phyloP scores from a whole-genome alignment of 2,329 filamentous ascomycete species.

The Huntiella decipiens region DNA sequence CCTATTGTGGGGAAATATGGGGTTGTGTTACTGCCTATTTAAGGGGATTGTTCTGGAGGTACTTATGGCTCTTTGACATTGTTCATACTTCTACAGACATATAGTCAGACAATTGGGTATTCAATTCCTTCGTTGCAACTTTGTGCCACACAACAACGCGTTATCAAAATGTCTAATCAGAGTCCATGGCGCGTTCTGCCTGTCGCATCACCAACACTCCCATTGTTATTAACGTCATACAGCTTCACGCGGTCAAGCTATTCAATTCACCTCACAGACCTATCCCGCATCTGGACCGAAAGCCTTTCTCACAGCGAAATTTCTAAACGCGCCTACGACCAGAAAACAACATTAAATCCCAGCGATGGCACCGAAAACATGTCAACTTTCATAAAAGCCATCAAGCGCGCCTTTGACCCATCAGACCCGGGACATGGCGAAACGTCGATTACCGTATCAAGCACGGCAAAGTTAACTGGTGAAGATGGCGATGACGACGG shows the following conservation, averaged over 20 bases:
- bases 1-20: too few species aligned
- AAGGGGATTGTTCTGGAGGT: too few species aligned
- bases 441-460: constrained; percentile 26
- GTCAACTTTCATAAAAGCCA: constrained; percentile 43
- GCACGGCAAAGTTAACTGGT: constrained; percentile 17
- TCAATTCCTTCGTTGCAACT: background rate
- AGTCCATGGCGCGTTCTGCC: constrained; percentile 31
- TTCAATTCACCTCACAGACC: constrained; percentile 47
- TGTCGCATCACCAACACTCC: constrained; percentile 25
- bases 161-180: constrained; percentile 17
- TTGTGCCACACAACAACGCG: background rate
- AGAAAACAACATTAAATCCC: constrained; percentile 55
- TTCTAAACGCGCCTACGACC: constrained; percentile 38
- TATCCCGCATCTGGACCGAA: constrained; percentile 57
- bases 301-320: constrained; percentile 41
- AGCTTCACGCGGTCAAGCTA: constrained; percentile 38
- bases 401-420: constrained; percentile 33
- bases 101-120: too few species aligned
- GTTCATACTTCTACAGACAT: too few species aligned
- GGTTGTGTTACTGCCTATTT: too few species aligned
- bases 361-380: constrained; percentile 50
- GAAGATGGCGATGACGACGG: constrained; percentile 14
- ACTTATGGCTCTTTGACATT: too few species aligned
- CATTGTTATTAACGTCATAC: constrained; percentile 44
- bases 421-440: constrained; percentile 24